Conservation (phyloP, 2,329 filamentous ascomycete genomes). For the Cercospora canescens region DNA sequence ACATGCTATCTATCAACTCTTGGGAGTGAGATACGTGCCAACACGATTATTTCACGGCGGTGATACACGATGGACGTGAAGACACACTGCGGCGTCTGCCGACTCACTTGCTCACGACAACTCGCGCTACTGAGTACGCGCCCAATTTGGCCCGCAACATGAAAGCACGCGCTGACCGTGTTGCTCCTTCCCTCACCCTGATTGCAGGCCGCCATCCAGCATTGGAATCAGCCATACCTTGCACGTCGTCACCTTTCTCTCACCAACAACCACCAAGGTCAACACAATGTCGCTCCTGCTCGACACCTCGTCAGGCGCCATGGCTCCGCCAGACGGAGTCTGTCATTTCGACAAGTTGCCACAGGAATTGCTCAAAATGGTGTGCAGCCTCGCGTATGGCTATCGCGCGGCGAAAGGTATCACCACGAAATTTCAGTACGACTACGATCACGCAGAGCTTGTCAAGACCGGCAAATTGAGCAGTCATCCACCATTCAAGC, state of each 20-base stretch:
- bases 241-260: background rate
- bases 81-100: background rate
- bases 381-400: background rate
- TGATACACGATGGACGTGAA: background rate
- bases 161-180: background rate
- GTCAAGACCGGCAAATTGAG: background rate
- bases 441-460: background rate
- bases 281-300: background rate
- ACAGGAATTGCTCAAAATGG: background rate
- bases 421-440: background rate
- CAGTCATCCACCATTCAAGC: background rate
- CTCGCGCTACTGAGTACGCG: background rate
- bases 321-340: background rate
- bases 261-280: background rate
- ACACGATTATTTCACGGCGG: background rate
- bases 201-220: background rate
- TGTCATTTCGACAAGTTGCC: background rate
- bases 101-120: background rate
- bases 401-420: background rate
- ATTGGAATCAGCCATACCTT: background rate
- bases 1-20: background rate
- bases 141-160: background rate
- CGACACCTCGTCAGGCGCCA: background rate
- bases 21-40: background rate
- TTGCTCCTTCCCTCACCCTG: background rate